Evolutionary conservation across 768 basidiomycete genomes (phyloP).

Genomic region (Hysterangium stoloniferum): DNA sequence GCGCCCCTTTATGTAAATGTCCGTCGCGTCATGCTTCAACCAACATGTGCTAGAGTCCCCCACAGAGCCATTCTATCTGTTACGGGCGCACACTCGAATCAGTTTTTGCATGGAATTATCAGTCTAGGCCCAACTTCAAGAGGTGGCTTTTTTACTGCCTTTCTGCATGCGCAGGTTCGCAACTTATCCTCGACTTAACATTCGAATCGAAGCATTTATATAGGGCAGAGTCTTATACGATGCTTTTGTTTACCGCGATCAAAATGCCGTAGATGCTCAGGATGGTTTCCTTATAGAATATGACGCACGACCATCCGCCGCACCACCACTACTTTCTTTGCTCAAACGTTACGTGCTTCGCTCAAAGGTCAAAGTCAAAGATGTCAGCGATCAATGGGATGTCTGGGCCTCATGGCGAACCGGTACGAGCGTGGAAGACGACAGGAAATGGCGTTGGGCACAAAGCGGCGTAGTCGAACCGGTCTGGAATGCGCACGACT

Average conservation of each 20-base stretch:
- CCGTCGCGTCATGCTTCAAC: constrained; percentile 7
- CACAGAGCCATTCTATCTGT: constrained; percentile 66
- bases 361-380: constrained; percentile 77
- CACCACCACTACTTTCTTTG: constrained; percentile 53
- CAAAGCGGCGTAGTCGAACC: constrained; percentile 75
- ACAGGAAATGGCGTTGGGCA: constrained; percentile 44
- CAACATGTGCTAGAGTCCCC: constrained; percentile 49
- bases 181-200: constrained; percentile 5
- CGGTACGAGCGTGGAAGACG: constrained; percentile 32
- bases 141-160: constrained; percentile 59
- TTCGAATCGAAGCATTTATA: constrained; percentile 3
- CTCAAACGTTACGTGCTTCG: constrained; percentile 83
- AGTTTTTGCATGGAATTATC: constrained; percentile 76
- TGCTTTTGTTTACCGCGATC: constrained; percentile 69
- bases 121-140: constrained; percentile 41
- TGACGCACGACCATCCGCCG: constrained; percentile 53
- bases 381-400: constrained; percentile 70
- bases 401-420: constrained; percentile 79
- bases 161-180: constrained; percentile 73
- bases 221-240: constrained; percentile 90
- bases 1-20: not conserved
- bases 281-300: constrained; percentile 64
- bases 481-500: constrained; percentile 45
- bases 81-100: constrained; percentile 69
- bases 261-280: constrained; percentile 30